Evolutionary conservation across 192 early-diverging fungal species (phyloP), one percentile per base, ranked within the genome.

Genomic region (Umbelopsis sp.): DNA sequence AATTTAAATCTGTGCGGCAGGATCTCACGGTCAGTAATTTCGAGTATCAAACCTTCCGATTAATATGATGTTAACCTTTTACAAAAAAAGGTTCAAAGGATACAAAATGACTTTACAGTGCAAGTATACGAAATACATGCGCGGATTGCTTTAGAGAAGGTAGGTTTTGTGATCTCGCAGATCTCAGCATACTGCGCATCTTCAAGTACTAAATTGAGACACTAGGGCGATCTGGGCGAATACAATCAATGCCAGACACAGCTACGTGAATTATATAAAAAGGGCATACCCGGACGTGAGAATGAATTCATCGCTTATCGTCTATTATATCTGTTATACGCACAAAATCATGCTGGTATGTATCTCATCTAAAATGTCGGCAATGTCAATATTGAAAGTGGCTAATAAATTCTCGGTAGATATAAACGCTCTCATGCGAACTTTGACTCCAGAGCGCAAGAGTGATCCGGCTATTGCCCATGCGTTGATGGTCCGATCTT

Each of bases 181-280:
- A 30, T 30, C 27, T 30, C 27, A 30, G 27, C 27, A 30, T 30
- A 30, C 27, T 30, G 27, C 3, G 27, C 27, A 30, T 30, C 27
- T 30, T 10, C 11, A 21, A 6, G 21, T 21, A 51, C 16, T 50
- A 11, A 44, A 61, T 64, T 61, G 33, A 71, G 70, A 55, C 18
- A 15, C 37, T 65, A 92, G 88, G 85, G 92, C 49, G 97, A 98
- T 75, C 83, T 98, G 20, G 96, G 96, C 68, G 97, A 98, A 82
- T 98, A 91, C 81, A 98, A 99, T 71, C 96, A 97, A 74, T 98
- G 96, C 76, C 94, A 97, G 78, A 94, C 93, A 6, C 95, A 98
- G 77, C 81, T 99, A 46, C 95, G 93, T 74, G 87, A 92, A 47
- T 82, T 99, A 23, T 98, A 98, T 75, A 75, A 82, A 50, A 78